Base-by-base conservation (phyloP, 116 monocot genomes). In the Posidonia oceanica region DNA sequence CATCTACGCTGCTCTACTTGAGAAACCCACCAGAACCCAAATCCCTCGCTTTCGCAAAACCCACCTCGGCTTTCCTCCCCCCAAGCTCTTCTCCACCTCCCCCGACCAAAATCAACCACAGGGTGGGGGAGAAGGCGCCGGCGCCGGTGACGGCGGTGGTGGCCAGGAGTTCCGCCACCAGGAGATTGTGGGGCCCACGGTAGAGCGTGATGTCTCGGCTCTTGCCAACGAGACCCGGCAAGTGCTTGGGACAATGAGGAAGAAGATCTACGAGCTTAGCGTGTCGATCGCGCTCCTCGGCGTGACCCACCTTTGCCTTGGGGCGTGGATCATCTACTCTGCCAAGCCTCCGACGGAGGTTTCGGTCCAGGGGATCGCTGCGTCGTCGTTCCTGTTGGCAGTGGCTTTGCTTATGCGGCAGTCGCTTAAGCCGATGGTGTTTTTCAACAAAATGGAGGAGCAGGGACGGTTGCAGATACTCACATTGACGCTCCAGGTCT, bases 391-490 rank as follows among this genome's bases (percentile, higher is more conserved):
- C 68, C 82, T 89, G 36, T 85, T 98, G 74, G 72, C 86, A 14
- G 1, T 52, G 37, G 85, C 93, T 7, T 90, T 98, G 72, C 65
- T 98, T 48, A 73, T 98, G 77, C 80, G 98, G 29, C 78, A 79
- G 66, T 66, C 84, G 7, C 68, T 97, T 18, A 85, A 92, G 85
- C 85, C 92, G 20, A 75, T 98, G 52, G 60, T 39, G 29, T 98
- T 98, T 77, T 87, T 98, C 72, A 73, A 75, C 62, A 98, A 87
- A 82, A 84, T 98, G 93, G 98, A 98, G 83, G 84, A 92, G 64
- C 75, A 76, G 64, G 87, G 92, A n/a, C 69, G 98, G 85, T 79
- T 98, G 17, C 98, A 93, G 90, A 73, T 98, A 18, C 76, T 98
- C 64, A 98, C 98, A 4, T 83, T 89, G 29, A 54, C 83, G 14